Evolutionary conservation across 2,329 filamentous ascomycete species (phyloP).

Genomic region (Alternaria longipes): DNA sequence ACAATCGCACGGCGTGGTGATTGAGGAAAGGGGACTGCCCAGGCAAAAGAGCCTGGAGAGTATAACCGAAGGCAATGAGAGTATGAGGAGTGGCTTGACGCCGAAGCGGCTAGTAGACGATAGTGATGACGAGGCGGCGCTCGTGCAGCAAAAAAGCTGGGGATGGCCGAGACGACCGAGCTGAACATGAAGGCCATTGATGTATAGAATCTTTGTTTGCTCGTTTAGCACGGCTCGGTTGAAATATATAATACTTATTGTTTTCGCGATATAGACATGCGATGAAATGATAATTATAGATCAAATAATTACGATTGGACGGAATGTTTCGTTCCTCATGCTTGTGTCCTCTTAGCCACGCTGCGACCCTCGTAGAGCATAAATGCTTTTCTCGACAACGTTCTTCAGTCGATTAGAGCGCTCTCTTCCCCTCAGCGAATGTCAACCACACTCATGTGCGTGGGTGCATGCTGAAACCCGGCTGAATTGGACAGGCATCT

Average conservation of each 20-base stretch:
- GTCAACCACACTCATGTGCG: not conserved
- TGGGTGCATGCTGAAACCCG: not conserved
- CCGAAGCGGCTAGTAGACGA: conserved; percentile 24
- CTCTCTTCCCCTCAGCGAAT: not conserved
- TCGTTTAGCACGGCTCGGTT: not conserved
- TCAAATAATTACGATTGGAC: not conserved
- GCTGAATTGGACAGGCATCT: not conserved
- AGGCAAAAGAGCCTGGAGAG: conserved; percentile 35
- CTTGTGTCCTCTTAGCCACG: not conserved
- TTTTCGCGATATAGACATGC: not conserved
- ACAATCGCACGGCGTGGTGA: conserved; percentile 16
- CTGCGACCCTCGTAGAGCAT: not conserved
- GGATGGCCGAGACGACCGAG: conserved; percentile 16
- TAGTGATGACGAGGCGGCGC: conserved; percentile 37
- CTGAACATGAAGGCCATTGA: not conserved
- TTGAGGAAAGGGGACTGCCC: conserved; percentile 17
- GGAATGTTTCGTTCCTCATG: not conserved
- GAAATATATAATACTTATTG: not conserved
- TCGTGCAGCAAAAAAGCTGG: conserved; percentile 24
- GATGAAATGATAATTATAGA: not conserved
- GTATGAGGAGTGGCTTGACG: conserved; percentile 28
- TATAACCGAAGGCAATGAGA: conserved; percentile 34
- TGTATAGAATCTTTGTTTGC: not conserved
- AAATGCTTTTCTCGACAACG: not conserved
- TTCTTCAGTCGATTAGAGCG: not conserved